A percentile compares a stretch with the other conserved stretches of the same genome.
Conservation (phyloP, 768 basidiomycete genomes). For the Trametopsis cervina region DNA sequence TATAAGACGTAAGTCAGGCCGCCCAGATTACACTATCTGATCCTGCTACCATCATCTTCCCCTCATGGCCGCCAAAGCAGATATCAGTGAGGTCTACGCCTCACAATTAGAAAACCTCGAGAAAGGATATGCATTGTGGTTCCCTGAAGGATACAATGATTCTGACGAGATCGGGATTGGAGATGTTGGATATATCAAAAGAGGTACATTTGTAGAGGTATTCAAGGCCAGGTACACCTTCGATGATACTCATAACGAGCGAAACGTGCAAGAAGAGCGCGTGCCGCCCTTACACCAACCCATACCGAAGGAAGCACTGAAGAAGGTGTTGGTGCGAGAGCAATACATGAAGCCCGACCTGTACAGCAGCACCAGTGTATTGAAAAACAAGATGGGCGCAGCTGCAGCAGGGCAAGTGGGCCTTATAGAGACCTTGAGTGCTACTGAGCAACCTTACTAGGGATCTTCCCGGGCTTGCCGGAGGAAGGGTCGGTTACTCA, state of each 20-base stretch:
- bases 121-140: constrained; percentile 4
- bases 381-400: not conserved
- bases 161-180: not conserved
- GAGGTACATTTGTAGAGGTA: not conserved
- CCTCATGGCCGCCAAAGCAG: no score
- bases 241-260: not conserved
- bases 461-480: not conserved
- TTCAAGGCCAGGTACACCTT: constrained; percentile 1
- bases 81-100: constrained; percentile 1
- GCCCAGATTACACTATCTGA: no score
- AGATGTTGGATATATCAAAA: constrained; percentile 5
- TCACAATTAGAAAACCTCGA: not conserved
- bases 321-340: not conserved
- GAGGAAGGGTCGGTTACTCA: not conserved
- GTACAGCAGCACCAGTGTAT: not conserved
- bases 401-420: not conserved
- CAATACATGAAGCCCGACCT: not conserved
- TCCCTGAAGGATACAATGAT: not conserved
- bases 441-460: not conserved
- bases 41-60: no score
- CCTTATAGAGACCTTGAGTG: not conserved
- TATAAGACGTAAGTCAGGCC: no score
- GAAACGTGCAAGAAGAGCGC: not conserved
- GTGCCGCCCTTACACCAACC: not conserved
- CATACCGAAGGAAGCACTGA: not conserved